Conservation (phyloP, 768 basidiomycete genomes). For the Leccinum variicolor region DNA sequence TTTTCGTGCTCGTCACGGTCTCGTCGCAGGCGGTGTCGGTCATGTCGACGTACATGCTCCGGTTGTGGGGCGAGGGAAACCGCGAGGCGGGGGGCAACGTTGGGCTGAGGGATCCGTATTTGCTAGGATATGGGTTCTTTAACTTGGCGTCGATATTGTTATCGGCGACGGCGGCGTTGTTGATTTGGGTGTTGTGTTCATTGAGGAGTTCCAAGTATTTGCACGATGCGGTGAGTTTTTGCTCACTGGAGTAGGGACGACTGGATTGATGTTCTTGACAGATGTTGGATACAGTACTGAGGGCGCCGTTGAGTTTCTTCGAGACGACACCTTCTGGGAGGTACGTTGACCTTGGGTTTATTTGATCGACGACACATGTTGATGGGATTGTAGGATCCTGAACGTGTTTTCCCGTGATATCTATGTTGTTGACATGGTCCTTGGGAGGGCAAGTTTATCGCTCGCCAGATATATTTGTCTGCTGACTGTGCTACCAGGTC, state of each 20-base stretch:
- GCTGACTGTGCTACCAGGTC: conserved; percentile 31
- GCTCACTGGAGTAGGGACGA: not conserved
- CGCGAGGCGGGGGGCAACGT: conserved; percentile 52
- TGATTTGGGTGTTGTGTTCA: conserved; percentile 77
- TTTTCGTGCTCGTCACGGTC: conserved; percentile 57
- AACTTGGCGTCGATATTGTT: conserved; percentile 56
- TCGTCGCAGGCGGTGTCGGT: conserved; percentile 59
- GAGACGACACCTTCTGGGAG: conserved; percentile 85
- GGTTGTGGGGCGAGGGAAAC: conserved; percentile 83
- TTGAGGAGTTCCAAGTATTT: conserved; percentile 69
- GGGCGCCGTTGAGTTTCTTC: conserved; percentile 84
- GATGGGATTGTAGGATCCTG: conserved; percentile 51
- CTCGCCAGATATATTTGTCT: not conserved
- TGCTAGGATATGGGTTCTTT: conserved; percentile 66
- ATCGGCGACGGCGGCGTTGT: conserved; percentile 52
- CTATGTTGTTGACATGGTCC: conserved; percentile 81
- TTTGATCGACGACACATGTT: not conserved
- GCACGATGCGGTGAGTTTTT: conserved; percentile 64
- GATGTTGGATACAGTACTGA: conserved; percentile 81
- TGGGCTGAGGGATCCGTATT: conserved; percentile 51
- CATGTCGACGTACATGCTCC: conserved; percentile 60
- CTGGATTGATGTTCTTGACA: conserved; percentile 24
- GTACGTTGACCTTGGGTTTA: conserved; percentile 33
- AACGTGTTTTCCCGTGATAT: conserved; percentile 91
- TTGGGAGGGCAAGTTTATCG: conserved; percentile 50